Percentiles rank a stretch among this genome's conserved stretches.
Conservation (phyloP, 768 basidiomycete genomes). For the Podaxis carcinomalis region DNA sequence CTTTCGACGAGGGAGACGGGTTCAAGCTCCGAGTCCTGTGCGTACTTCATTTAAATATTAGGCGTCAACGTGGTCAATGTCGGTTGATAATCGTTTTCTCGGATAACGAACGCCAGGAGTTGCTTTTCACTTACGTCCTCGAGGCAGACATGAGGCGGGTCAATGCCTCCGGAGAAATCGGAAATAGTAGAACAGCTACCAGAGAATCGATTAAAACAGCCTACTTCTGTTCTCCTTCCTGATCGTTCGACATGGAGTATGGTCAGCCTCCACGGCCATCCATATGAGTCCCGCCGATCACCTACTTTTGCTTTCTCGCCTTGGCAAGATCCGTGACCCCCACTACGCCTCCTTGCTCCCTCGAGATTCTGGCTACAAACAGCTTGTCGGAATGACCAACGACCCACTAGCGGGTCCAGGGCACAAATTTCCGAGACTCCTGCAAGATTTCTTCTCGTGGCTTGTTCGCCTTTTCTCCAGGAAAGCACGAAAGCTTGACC, state of each 20-base stretch:
- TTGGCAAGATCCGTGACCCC: neutral
- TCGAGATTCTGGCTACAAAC: no score
- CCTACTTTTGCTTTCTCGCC: neutral
- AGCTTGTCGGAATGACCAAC: neutral
- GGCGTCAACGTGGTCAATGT: neutral
- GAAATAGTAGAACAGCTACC: neutral
- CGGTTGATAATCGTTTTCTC: neutral
- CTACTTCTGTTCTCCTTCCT: neutral
- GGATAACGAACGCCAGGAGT: neutral
- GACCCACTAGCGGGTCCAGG: neutral
- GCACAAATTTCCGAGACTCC: neutral
- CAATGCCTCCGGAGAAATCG: neutral
- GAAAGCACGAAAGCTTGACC: neutral
- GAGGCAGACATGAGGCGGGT: neutral
- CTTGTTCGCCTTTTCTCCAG: neutral
- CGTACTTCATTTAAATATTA: neutral
- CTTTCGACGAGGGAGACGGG: neutral
- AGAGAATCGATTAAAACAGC: neutral
- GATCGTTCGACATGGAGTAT: neutral
- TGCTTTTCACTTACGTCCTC: neutral
- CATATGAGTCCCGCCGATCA: neutral
- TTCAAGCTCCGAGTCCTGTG: neutral
- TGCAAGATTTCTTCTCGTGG: neutral
- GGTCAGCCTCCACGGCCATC: slow-evolving; percentile 2
- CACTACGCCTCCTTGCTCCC: neutral